These are phyloP conservation scores for Aspergillus neoniger DNA, from an alignment of 2,329 filamentous ascomycete genomes.

Conservation along the genomic window DNA sequence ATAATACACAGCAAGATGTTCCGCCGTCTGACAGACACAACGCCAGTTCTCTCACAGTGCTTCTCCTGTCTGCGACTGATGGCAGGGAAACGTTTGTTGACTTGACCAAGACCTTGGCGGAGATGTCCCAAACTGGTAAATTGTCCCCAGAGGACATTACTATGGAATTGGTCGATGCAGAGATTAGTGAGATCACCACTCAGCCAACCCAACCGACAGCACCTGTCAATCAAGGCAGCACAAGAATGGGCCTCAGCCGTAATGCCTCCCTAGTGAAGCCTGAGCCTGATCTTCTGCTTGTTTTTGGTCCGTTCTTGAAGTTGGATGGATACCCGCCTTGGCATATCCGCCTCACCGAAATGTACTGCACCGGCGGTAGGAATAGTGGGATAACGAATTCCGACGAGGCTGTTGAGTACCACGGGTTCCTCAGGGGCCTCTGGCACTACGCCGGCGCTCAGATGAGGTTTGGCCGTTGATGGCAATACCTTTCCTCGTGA, in stretches of 20 bases:
- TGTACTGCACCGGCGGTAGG: slow-evolving; percentile 65
- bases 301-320: slow-evolving; percentile 82
- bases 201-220: slow-evolving; percentile 28
- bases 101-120: slow-evolving; percentile 86
- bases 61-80: slow-evolving; percentile 84
- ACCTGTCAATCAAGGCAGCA: slow-evolving; percentile 2
- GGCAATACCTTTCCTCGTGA: not conserved
- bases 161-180: slow-evolving; percentile 81
- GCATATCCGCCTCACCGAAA: slow-evolving; percentile 93
- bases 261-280: slow-evolving; percentile 62
- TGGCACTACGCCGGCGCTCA: slow-evolving; percentile 83
- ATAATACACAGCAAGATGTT: slow-evolving; percentile 24
- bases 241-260: not conserved
- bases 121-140: slow-evolving; percentile 92
- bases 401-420: slow-evolving; percentile 72
- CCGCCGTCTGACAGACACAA: slow-evolving; percentile 26
- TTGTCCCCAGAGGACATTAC: slow-evolving; percentile 80
- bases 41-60: slow-evolving; percentile 56
- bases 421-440: slow-evolving; percentile 83
- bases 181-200: slow-evolving; percentile 65
- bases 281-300: slow-evolving; percentile 85
- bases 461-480: slow-evolving; percentile 74
- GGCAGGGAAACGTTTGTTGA: slow-evolving; percentile 93
- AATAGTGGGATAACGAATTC: slow-evolving; percentile 39
- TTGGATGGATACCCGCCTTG: slow-evolving; percentile 93